Percentiles rank a stretch among this genome's conserved stretches.
These are phyloP conservation scores for Komagataella kurtzmanii DNA, from an alignment of 805 yeast genomes.

Conservation along the genomic window DNA sequence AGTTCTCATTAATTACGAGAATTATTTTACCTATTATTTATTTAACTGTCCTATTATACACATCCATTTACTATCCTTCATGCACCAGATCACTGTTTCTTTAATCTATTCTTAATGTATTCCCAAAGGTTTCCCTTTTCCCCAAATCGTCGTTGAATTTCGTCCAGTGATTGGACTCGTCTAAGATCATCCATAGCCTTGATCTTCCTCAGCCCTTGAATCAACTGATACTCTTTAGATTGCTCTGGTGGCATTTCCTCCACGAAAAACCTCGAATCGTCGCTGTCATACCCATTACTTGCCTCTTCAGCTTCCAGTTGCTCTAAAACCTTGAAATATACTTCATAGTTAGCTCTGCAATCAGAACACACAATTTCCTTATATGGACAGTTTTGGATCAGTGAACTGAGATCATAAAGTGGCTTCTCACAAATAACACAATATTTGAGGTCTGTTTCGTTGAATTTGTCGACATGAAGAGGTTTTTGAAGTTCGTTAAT, in stretches of 20 bases:
- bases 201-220: neutral
- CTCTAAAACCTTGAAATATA: constrained; percentile 7
- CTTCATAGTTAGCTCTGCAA: constrained; percentile 34
- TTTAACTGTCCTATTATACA: neutral
- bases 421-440: constrained; percentile 67
- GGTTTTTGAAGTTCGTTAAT: constrained; percentile 17
- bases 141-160: neutral
- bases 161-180: neutral
- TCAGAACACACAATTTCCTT: constrained; percentile 50
- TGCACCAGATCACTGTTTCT: neutral
- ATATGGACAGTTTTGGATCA: constrained; percentile 13
- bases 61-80: neutral
- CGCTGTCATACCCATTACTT: constrained; percentile 1
- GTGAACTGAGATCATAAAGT: constrained; percentile 42
- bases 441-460: constrained; percentile 24
- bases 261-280: neutral
- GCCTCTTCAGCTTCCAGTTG: constrained; percentile 3
- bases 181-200: neutral
- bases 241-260: neutral
- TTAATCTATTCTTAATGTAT: neutral
- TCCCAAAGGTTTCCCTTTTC: neutral
- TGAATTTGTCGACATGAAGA: constrained; percentile 11
- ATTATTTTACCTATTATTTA: too few species aligned
- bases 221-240: neutral
- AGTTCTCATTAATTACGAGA: neutral